Base-by-base conservation (phyloP, 306 rosid genomes). In the Trifolium fragiferum region DNA sequence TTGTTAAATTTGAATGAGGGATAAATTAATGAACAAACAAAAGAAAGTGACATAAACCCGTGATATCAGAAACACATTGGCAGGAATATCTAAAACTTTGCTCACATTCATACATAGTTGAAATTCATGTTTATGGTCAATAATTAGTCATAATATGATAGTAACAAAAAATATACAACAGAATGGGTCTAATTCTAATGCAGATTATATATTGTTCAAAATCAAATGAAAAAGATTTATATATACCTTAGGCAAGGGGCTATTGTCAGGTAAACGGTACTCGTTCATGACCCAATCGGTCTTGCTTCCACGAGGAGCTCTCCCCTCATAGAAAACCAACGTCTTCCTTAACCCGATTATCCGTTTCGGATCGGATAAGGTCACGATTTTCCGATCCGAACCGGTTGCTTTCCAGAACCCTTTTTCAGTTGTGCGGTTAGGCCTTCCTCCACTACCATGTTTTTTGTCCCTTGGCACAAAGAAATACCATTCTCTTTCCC, bases 251-350 rank as follows among this genome's bases (percentile, higher is more conserved):
- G 87, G 90, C 65, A 85, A 68, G 33, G 65, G 68, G 60, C 75
- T 81, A 77, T 81, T 76, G 76, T 92, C 97, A 3, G 98, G 98
- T 54, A 94, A 75, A 70, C 98, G 99, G 76, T 92, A 94, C 78
- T 94, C 99, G 30, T 94, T 94, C 99, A 94, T 94, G 60, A 94
- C 92, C 99, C 99, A 94, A 55, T 94, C 99, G 4, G 98, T 94
- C 82, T 94, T 94, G 79, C 10, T 74, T 68, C 99, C 98, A 13
- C 91, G 67, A 0, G 98, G 96, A 1, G 99, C 98, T 81, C 96
- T 89, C 33, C 99, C 99, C 30, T 72, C 43, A 68, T 94, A 94
- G 85, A 94, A 94, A 64, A 94, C 99, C 33, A 94, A 88, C 0
- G 99, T 94, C 88, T 94, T 94, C 68, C 90, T 86, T 65, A 92